Base-by-base conservation (phyloP, 2,329 filamentous ascomycete genomes). In the Aspergillus flavus region DNA sequence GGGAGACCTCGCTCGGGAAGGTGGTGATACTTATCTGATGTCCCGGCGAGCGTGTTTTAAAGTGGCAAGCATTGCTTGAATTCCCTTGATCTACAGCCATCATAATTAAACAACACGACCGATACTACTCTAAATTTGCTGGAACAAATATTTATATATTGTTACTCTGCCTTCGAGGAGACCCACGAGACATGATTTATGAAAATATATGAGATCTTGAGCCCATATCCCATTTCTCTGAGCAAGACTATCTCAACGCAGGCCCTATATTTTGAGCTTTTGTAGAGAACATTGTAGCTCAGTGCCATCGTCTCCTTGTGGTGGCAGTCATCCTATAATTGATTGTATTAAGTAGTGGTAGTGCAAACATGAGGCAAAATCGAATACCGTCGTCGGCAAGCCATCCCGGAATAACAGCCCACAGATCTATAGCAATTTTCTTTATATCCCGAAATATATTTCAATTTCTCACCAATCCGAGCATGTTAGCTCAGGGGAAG, bases 401-500 rank as follows among this genome's bases (percentile, higher is more conserved):
- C 26, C 26, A 28, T 28, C 6, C 4, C 26, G 4, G 26, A 28
- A 28, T 28, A 1, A 6, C 26, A 28, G n/a, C n/a, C n/a, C n/a
- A 28, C 26, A 6, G 5, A 4, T 28, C 26, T 0, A 28, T 0
- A 1, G 1, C 6, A 7, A 6, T 6, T 28, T 28, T 7, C 6
- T 28, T 28, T 28, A 28, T 28, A 28, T 6, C 0, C 1, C 26
- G 1, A 7, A 1, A 28, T 28, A 28, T 28, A 28, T 7, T 28
- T 7, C 5, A 28, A 28, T 6, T 28, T 28, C 1, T 11, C 32
- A 34, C 4, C 46, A 50, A 50, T 12, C 1, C 19, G 4, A 78
- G 76, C 77, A 77, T 77, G 73, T 75, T 79, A 75, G 76, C 75
- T 78, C 77, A 80, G 78, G 69, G 78, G 78, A 77, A 80, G 76